These are phyloP conservation scores for Striga asiatica DNA, from an alignment of 257 asterid species.

Conservation along the genomic window DNA sequence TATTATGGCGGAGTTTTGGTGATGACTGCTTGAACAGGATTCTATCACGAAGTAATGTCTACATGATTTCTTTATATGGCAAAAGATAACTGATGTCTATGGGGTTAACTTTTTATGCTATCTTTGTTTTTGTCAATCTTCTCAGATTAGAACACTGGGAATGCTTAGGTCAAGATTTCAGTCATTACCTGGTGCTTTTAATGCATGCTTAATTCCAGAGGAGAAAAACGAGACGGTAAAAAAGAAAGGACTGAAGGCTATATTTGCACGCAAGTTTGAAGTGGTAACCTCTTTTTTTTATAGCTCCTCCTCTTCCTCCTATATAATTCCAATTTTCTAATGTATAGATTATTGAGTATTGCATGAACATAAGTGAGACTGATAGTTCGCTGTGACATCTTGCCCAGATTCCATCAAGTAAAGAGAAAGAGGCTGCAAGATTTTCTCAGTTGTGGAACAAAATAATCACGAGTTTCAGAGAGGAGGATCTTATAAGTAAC, in stretches of 20 bases:
- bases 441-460: slow-evolving; percentile 88
- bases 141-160: slow-evolving; percentile 74
- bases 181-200: slow-evolving; percentile 84
- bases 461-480: slow-evolving; percentile 87
- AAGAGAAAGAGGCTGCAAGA: slow-evolving; percentile 81
- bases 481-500: slow-evolving; percentile 86
- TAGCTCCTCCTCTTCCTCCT: not conserved
- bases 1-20: too few species aligned
- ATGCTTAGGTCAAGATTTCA: slow-evolving; percentile 86
- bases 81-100: not conserved
- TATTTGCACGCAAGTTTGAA: slow-evolving; percentile 53
- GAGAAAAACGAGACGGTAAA: slow-evolving; percentile 46
- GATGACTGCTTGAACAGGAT: too few species aligned
- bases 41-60: too few species aligned
- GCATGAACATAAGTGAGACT: not conserved
- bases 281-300: slow-evolving; percentile 24
- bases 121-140: not conserved
- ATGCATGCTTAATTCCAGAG: slow-evolving; percentile 64
- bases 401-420: slow-evolving; percentile 50
- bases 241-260: slow-evolving; percentile 66
- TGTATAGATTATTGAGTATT: not conserved
- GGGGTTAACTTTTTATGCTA: not conserved
- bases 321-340: not conserved
- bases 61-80: too few species aligned
- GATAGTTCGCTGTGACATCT: slow-evolving; percentile 3